Evolutionary conservation across 2,329 filamentous ascomycete genomes (phyloP).

Genomic region (Botrytis paeoniae): DNA sequence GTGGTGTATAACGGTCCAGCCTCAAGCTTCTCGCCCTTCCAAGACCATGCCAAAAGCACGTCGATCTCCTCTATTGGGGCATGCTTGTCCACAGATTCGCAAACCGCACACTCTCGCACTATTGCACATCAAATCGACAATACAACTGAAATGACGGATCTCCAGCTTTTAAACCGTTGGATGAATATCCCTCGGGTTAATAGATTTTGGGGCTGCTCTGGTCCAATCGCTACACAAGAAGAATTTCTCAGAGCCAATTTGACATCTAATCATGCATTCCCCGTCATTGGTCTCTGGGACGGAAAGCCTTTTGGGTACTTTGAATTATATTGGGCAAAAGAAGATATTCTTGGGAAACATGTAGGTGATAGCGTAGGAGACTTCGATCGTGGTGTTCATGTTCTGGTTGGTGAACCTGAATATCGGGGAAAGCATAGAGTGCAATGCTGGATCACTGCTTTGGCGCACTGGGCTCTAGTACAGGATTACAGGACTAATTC

Average conservation of each 20-base stretch:
- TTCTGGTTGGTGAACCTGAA: conserved; percentile 88
- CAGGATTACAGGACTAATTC: conserved; percentile 77
- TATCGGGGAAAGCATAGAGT: conserved; percentile 77
- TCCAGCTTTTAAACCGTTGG: conserved; percentile 77
- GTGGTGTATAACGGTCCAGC: conserved; percentile 62
- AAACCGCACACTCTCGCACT: conserved; percentile 43
- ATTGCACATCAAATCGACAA: conserved; percentile 33
- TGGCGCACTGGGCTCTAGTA: conserved; percentile 83
- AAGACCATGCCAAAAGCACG: conserved; percentile 32
- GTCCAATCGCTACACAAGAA: conserved; percentile 54
- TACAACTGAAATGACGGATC: conserved; percentile 47
- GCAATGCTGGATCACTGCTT: conserved; percentile 73
- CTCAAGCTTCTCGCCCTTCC: conserved; percentile 24
- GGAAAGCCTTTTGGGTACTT: conserved; percentile 96
- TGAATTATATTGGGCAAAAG: conserved; percentile 97
- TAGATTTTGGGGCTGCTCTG: conserved; percentile 76
- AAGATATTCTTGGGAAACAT: conserved; percentile 73
- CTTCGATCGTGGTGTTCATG: conserved; percentile 85
- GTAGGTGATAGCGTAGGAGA: conserved; percentile 67
- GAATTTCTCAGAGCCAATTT: conserved; percentile 67
- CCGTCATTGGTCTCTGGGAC: conserved; percentile 90
- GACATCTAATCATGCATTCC: conserved; percentile 73
- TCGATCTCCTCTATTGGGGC: conserved; percentile 35
- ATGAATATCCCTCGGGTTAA: conserved; percentile 81
- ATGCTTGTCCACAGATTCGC: conserved; percentile 40